Evolutionary conservation across 2,329 filamentous ascomycete species (phyloP).

Genomic region (Botryotinia narcissicola): DNA sequence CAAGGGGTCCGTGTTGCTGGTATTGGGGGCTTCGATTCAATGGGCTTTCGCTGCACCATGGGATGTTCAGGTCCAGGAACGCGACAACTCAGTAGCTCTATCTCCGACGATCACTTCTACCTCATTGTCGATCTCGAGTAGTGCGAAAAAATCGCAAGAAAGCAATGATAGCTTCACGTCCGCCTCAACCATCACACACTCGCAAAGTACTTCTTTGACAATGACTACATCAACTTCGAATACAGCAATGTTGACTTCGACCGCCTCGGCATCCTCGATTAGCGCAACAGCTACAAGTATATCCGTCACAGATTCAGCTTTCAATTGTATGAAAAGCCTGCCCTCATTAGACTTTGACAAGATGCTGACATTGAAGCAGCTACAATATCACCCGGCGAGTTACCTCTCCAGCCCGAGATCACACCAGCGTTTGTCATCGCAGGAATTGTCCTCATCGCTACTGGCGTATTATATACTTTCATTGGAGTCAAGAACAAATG

Average conservation of each 20-base stretch:
- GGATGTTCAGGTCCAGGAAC: slow-evolving; percentile 27
- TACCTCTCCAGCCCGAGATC: slow-evolving; percentile 71
- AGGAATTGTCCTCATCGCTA: slow-evolving; percentile 71
- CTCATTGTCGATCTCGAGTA: slow-evolving; percentile 19
- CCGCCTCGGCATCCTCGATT: background rate
- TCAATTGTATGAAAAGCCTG: slow-evolving; percentile 14
- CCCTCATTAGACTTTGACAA: background rate
- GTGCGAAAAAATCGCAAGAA: background rate
- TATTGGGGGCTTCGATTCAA: slow-evolving; percentile 32
- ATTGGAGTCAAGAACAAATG: slow-evolving; percentile 80
- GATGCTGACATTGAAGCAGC: slow-evolving; percentile 25
- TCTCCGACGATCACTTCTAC: slow-evolving; percentile 25
- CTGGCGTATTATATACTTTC: slow-evolving; percentile 68
- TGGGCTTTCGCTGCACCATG: slow-evolving; percentile 28
- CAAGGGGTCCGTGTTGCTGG: slow-evolving; percentile 26
- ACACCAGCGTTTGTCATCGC: slow-evolving; percentile 80
- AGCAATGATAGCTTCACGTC: background rate
- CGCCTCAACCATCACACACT: background rate
- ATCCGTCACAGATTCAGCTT: background rate
- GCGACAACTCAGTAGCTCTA: slow-evolving; percentile 32
- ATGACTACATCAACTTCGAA: background rate
- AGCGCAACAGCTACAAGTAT: slow-evolving; percentile 3
- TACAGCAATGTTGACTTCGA: slow-evolving; percentile 7
- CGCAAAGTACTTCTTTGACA: slow-evolving; percentile 2
- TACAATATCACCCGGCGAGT: slow-evolving; percentile 43